Evolutionary conservation across 768 basidiomycete genomes (phyloP).

Genomic region (Podaxis sp.): DNA sequence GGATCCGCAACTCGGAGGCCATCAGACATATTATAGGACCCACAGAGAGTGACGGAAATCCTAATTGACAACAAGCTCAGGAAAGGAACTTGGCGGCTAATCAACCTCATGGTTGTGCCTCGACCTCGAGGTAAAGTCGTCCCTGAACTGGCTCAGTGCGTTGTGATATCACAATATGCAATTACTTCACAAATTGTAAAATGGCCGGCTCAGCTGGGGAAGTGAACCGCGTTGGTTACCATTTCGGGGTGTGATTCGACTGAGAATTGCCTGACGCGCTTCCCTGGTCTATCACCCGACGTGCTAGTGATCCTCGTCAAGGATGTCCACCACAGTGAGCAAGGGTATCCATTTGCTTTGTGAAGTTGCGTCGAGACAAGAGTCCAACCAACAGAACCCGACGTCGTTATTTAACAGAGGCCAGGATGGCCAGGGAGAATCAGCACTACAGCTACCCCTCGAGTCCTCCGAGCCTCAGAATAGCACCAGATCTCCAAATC

Average conservation of each 20-base stretch:
- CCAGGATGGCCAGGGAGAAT: too few relatives aligned
- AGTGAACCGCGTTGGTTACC: background rate
- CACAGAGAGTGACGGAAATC: background rate
- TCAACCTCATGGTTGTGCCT: background rate
- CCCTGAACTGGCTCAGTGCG: background rate
- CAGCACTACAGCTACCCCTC: too few relatives aligned
- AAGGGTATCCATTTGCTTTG: background rate
- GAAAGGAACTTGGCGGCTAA: background rate
- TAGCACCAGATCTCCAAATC: background rate
- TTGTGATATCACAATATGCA: background rate
- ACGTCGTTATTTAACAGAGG: too few relatives aligned
- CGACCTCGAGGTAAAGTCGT: background rate
- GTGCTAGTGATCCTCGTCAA: constrained; percentile 10
- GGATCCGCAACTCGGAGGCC: background rate
- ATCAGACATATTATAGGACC: background rate
- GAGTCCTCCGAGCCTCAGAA: too few relatives aligned
- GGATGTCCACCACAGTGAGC: constrained; percentile 1
- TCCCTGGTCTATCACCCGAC: constrained; percentile 2
- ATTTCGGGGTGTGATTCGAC: constrained; percentile 6
- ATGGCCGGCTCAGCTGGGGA: background rate
- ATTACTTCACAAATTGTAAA: background rate
- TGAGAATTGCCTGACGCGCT: background rate
- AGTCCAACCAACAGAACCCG: background rate
- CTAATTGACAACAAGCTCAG: background rate
- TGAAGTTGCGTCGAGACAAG: background rate